Base-by-base conservation (phyloP, 371 early-diverging fungal genomes). In the Mortierella sp. region DNA sequence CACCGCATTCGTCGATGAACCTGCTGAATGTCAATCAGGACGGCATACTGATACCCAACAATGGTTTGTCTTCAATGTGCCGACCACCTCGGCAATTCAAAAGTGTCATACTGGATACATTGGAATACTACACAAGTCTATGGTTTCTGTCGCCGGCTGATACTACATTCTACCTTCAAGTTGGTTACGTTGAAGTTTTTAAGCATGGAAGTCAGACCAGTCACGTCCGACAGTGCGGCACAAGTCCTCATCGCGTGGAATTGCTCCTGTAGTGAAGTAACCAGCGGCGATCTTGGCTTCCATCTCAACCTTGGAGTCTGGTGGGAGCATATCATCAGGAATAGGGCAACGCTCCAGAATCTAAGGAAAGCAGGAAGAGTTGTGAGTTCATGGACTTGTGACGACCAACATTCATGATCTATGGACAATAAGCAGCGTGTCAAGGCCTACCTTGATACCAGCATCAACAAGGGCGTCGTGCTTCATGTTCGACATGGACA, bases 271-370 rank as follows among this genome's bases (percentile, higher is more conserved):
- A 2, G 93, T 92, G 74, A 97, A 96, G 82, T 97, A 97, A 0
- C 98, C 98, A 10, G 93, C 86, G 10, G 97, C 98, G 64, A 97
- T 91, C 83, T 97, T 97, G 58, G 98, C 98, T 65, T 96, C 95
- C 71, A 97, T 97, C 80, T 97, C 98, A 25, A 97, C 98, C 67
- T 89, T 84, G 17, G 95, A 93, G 60, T 97, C 97, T 16, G 88
- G 92, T 21, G 96, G 96, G 67, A 96, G 90, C 84, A 95, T 72
- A 40, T 93, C 93, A 27, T 90, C 92, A 0, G 98, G 98, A 68
- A 97, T 96, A 37, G 92, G 90, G 12, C 93, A 91, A 37, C 98
- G 92, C 63, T 96, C 95, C 29, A 94, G 40, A 67, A 97, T 95
- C 40, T 91, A 86, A 63, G 95, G 94, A 43, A 40, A n/a, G 51